Base-by-base conservation (phyloP, 108 stramenopile species). In the Licmophora abbreviata region DNA sequence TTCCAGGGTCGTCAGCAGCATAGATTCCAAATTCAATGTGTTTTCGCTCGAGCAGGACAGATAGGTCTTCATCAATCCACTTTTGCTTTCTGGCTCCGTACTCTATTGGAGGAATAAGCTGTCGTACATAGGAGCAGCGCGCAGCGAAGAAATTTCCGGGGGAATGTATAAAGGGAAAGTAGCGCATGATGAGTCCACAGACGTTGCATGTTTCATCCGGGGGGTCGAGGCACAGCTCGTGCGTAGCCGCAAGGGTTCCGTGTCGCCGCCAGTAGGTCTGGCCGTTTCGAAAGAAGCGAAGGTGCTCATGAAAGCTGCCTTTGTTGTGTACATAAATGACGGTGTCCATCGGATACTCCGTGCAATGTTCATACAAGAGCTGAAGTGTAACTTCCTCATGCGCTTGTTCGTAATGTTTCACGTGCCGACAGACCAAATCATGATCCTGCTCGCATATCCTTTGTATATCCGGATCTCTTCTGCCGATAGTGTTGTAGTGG, bases 121-220 rank as follows among this genome's bases (percentile, higher is more conserved):
- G 48, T 23, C 30, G 10, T 5, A 74, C 32, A 32, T 74, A 74
- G 20, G 44, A 26, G 34, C 73, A 74, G 1, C 31, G 37, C 6
- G 68, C 68, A 8, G 51, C 10, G 63, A 63, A 74, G 68, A 74
- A 69, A 30, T 74, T 74, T 5, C 73, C 73, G 0, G 67, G 15
- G n/a, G 48, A 55, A 34, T 74, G 73, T 14, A 56, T n/a, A 52
- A 40, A 65, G 68, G 0, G 73, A 68, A 11, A 69, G 24, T 8
- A 64, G 73, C 1, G 68, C 65, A 33, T 69, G 49, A 4, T 68
- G 63, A 3, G 46, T 44, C 4, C 43, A 40, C 73, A 74, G 0
- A 74, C 58, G 44, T 74, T 61, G 35, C 73, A 74, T 0, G 53
- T 15, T 7, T 43, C 54, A 5, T 50, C 38, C 5, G 10, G 25